phyloP scores from a whole-genome alignment of 805 yeast species.

The Candida hungchunana region DNA sequence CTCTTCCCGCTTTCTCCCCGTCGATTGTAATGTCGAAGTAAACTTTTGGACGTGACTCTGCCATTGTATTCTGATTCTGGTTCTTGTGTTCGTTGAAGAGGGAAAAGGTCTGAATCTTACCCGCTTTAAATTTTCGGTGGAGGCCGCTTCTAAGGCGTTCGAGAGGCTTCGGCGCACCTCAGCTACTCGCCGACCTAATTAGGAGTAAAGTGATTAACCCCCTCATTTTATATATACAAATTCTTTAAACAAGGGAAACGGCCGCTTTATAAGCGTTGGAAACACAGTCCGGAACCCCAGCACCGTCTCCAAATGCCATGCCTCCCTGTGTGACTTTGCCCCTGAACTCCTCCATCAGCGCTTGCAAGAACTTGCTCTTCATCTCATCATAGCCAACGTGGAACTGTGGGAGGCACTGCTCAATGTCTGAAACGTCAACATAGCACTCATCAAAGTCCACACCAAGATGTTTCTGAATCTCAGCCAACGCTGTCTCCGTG shows the following conservation, averaged over 20 bases:
- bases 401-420: conserved; percentile 75
- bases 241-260: conserved; percentile 1
- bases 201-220: no score
- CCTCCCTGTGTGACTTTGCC: conserved; percentile 63
- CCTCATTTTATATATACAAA: no score
- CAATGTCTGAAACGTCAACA: conserved; percentile 35
- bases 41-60: conserved; percentile 44
- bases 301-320: conserved; percentile 71
- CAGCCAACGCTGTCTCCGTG: conserved; percentile 22
- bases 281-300: conserved; percentile 89
- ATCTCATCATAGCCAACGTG: conserved; percentile 60
- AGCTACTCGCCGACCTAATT: no score
- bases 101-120: no score
- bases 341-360: conserved; percentile 32
- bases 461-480: conserved; percentile 36
- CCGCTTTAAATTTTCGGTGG: background rate
- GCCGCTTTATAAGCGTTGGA: conserved; percentile 60
- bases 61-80: conserved; percentile 10
- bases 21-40: conserved; percentile 79
- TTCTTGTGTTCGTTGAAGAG: no score
- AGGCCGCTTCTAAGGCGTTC: no score
- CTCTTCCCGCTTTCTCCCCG: conserved; percentile 64
- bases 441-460: conserved; percentile 4
- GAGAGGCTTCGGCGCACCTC: no score
- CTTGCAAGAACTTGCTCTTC: conserved; percentile 32